Base-by-base conservation (phyloP, 2,329 filamentous ascomycete genomes). In the Hymenoscyphus occultus region DNA sequence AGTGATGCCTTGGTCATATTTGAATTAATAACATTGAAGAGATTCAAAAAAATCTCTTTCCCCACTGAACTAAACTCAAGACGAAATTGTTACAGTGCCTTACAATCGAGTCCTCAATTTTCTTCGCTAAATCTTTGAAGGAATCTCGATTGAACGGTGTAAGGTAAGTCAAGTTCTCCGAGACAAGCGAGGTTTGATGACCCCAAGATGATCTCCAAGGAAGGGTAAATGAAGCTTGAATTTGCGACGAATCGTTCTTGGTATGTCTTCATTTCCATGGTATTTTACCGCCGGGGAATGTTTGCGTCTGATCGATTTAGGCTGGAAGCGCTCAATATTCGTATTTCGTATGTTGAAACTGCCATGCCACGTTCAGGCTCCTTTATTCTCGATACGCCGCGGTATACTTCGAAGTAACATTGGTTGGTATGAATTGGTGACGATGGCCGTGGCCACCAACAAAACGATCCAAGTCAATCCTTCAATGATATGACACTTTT, bases 171-270 rank as follows among this genome's bases (percentile, higher is more conserved):
- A 12, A 19, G 9, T 22, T 28, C 19, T 54, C 19, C 42, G 59
- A 61, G 42, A 61, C 59, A 61, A 22, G 16, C 59, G 59, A 61
- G 59, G 59, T 61, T 61, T 61, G 59, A 61, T 61, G 42, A 6
- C 10, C 59, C 19, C 48, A 54, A 54, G 48, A 54, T 42, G 39
- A 45, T n/a, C 16, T 60, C 39, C 19, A 54, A 54, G 48, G 22
- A 54, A 28, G 28, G 19, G 22, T 28, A 28, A 28, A 28, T 28
- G 28, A 28, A 28, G 28, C 28, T 54, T 19, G 48, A 19, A 54
- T 22, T 54, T 19, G 28, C 12, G 10, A 19, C 22, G 48, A 54
- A 54, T 10, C 19, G 48, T 54, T 14, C 48, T 54, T 54, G 48
- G 48, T 3, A 28, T 28, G 2, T 28, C 2, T 28, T 28, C 28